Percentiles rank a stretch among this genome's conserved stretches.
phyloP scores from a whole-genome alignment of 2,329 filamentous ascomycete species.

The Stachybotrys echinatus region DNA sequence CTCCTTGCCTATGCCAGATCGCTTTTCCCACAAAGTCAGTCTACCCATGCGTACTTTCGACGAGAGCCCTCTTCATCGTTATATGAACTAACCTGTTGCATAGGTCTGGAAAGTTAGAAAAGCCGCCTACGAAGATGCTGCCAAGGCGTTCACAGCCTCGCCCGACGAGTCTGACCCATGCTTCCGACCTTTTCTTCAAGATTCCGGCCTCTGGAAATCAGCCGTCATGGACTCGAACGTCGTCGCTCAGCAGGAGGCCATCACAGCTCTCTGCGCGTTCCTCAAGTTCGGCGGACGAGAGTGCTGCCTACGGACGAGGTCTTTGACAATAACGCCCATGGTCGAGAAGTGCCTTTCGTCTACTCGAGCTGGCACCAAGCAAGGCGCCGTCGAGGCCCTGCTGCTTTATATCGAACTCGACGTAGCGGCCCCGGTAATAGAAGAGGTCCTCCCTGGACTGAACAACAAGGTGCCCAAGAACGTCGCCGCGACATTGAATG shows the following conservation, averaged over 20 bases:
- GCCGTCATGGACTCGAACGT: conserved; percentile 94
- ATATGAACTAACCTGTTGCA: conserved; percentile 1
- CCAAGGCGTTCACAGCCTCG: conserved; percentile 78
- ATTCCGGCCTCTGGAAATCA: conserved; percentile 83
- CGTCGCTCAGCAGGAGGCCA: conserved; percentile 89
- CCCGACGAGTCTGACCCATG: conserved; percentile 80
- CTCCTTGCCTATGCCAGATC: conserved; percentile 70
- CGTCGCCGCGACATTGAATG: conserved; percentile 64
- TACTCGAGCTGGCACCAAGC: conserved; percentile 82
- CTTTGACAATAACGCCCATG: conserved; percentile 68
- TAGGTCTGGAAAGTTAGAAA: conserved; percentile 96
- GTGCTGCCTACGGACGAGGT: conserved; percentile 71
- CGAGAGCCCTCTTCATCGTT: too few species aligned
- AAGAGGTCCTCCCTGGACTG: conserved; percentile 79
- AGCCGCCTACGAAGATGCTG: conserved; percentile 86
- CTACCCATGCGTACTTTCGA: background rate
- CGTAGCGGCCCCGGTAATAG: conserved; percentile 76
- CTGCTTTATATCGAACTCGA: conserved; percentile 89
- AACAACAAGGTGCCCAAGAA: conserved; percentile 90
- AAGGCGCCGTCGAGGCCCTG: conserved; percentile 78
- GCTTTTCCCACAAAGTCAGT: conserved; percentile 74
- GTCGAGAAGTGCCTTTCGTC: conserved; percentile 89
- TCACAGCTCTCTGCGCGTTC: conserved; percentile 83
- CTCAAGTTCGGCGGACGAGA: conserved; percentile 84
- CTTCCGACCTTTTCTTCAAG: conserved; percentile 82